Percentiles rank a stretch among this genome's conserved stretches.
These are phyloP conservation scores for Bipolaris oryzae DNA, from an alignment of 2,329 filamentous ascomycete species.

Conservation along the genomic window DNA sequence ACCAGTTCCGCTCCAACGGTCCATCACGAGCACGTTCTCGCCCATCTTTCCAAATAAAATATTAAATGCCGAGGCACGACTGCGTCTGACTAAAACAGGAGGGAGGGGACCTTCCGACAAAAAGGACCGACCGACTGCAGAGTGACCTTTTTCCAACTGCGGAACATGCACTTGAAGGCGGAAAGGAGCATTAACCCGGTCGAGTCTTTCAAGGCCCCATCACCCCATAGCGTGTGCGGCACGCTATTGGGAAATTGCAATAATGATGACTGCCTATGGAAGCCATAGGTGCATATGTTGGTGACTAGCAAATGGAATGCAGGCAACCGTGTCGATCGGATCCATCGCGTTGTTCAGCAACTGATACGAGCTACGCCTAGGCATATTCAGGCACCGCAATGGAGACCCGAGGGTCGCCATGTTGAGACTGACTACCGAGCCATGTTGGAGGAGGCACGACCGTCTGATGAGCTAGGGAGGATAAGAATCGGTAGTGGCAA, in stretches of 20 bases:
- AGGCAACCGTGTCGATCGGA: conserved; percentile 2
- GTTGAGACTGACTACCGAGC: background rate
- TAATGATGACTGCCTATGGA: conserved; percentile 1
- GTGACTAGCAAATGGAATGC: conserved; percentile 2
- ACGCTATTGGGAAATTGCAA: conserved; percentile 2
- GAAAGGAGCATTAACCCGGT: conserved; percentile 1
- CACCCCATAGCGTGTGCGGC: background rate
- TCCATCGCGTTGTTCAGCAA: conserved; percentile 2
- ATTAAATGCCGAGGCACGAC: conserved; percentile 4
- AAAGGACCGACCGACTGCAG: conserved; percentile 8
- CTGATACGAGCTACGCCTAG: background rate
- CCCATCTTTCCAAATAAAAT: conserved; percentile 5
- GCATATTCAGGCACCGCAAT: background rate
- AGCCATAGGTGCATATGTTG: conserved; percentile 4
- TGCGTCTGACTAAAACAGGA: background rate
- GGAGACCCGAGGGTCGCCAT: conserved; percentile 2
- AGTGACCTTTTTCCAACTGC: background rate
- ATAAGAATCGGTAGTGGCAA: background rate
- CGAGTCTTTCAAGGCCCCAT: background rate
- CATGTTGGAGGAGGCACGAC: background rate
- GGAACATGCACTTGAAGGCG: conserved; percentile 1
- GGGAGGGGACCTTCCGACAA: background rate
- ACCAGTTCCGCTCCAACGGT: conserved; percentile 5
- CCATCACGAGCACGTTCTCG: background rate
- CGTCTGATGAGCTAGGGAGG: background rate